Percentiles rank a stretch among this genome's conserved stretches.
Evolutionary conservation across 2,329 filamentous ascomycete species (phyloP).

Genomic region (Spiromastix sp.): DNA sequence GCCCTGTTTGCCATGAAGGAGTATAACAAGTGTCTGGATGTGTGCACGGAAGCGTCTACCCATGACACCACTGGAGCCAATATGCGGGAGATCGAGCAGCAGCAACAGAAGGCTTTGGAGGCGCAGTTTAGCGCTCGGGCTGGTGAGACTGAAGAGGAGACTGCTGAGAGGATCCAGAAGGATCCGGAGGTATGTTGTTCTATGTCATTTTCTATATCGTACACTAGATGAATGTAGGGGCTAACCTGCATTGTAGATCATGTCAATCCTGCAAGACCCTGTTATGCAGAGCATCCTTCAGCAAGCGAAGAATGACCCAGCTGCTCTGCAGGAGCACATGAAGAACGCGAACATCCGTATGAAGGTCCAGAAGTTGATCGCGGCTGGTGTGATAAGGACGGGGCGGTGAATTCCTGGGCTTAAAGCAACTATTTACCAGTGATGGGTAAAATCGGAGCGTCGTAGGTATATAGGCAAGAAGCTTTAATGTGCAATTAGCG

Average conservation of each 20-base stretch:
- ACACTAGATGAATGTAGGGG: conserved; percentile 2
- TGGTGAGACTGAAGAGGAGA: conserved; percentile 94
- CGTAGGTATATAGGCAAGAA: too few relatives aligned
- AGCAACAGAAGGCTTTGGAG: conserved; percentile 83
- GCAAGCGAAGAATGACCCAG: conserved; percentile 88
- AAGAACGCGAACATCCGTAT: conserved; percentile 73
- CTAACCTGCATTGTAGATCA: conserved; percentile 47
- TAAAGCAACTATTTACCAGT: too few relatives aligned
- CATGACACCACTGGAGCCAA: conserved; percentile 75
- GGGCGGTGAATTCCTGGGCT: conserved; percentile 42
- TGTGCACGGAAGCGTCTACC: conserved; percentile 67
- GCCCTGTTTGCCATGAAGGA: conserved; percentile 96
- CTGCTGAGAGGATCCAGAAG: conserved; percentile 75
- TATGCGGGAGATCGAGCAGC: conserved; percentile 80
- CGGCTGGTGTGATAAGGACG: conserved; percentile 80
- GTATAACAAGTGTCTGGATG: conserved; percentile 89
- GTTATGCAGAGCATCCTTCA: conserved; percentile 97
- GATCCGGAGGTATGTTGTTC: conserved; percentile 67
- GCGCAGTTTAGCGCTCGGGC: conserved; percentile 86
- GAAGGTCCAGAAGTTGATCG: conserved; percentile 92
- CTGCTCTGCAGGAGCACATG: conserved; percentile 93
- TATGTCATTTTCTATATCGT: conserved; percentile 5
- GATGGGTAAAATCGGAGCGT: too few relatives aligned
- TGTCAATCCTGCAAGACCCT: conserved; percentile 84
- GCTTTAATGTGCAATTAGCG: too few relatives aligned